Conservation (phyloP, 345 rosid species). For the Linum lewisii region DNA sequence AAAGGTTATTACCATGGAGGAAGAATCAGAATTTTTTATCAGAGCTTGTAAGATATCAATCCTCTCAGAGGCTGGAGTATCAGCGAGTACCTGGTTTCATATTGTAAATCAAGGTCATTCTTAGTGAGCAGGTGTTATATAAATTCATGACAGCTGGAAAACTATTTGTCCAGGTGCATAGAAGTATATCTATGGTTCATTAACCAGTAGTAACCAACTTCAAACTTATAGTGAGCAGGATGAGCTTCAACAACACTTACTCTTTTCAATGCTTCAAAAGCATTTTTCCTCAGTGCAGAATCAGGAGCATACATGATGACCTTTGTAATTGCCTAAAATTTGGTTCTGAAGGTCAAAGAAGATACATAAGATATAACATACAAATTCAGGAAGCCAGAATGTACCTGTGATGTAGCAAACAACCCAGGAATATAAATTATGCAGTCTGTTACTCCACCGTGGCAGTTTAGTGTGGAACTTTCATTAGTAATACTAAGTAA, state of each 20-base stretch:
- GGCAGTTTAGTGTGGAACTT: constrained; percentile 22
- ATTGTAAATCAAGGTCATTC: constrained; percentile 1
- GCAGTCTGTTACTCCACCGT: constrained; percentile 35
- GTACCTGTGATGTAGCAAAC: constrained; percentile 63
- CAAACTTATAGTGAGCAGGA: too few relatives aligned
- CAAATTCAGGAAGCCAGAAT: constrained; percentile 12
- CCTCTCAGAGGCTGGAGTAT: constrained; percentile 56
- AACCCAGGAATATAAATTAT: constrained; percentile 45
- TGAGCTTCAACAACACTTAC: constrained; percentile 31
- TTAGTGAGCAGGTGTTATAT: background rate
- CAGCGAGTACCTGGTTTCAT: constrained; percentile 56
- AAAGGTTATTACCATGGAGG: constrained; percentile 65
- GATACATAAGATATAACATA: constrained; percentile 6
- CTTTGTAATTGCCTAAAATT: constrained; percentile 40
- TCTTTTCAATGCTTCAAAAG: constrained; percentile 67
- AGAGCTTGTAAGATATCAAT: constrained; percentile 51
- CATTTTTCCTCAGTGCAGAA: constrained; percentile 46
- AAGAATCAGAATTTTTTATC: constrained; percentile 43
- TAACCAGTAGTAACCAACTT: too few relatives aligned
- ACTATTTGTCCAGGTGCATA: too few relatives aligned
- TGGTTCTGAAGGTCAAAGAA: constrained; percentile 2
- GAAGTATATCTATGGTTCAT: too few relatives aligned
- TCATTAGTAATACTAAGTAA: constrained; percentile 49
- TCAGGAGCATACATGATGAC: constrained; percentile 15
- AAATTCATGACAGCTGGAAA: too few relatives aligned